Conservation (phyloP, 768 basidiomycete species). For the Clavulina sp. region DNA sequence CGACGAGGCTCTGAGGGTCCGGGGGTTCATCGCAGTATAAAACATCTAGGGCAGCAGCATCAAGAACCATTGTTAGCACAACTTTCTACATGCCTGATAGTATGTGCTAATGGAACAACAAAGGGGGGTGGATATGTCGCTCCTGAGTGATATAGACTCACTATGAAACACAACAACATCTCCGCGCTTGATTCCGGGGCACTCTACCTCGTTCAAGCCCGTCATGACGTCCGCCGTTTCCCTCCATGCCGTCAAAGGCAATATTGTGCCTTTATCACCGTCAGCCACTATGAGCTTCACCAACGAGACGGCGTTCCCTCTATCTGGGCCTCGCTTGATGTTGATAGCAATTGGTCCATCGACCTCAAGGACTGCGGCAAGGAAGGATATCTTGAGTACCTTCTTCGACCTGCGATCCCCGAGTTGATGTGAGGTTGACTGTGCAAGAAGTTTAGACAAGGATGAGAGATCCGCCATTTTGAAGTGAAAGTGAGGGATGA, state of each 20-base stretch:
- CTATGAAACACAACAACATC: constrained; percentile 58
- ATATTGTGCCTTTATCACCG: constrained; percentile 46
- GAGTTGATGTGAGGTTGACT: constrained; percentile 16
- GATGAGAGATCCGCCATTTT: constrained; percentile 40
- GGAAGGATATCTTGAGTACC: constrained; percentile 33
- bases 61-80: too few relatives aligned
- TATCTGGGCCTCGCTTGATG: constrained; percentile 50
- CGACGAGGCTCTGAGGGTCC: constrained; percentile 28
- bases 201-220: constrained; percentile 24
- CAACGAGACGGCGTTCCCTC: constrained; percentile 49
- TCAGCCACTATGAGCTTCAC: constrained; percentile 59
- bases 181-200: constrained; percentile 37
- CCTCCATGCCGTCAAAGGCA: constrained; percentile 64
- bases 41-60: neutral
- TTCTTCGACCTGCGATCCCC: constrained; percentile 1
- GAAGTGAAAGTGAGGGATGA: constrained; percentile 62
- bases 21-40: constrained; percentile 3
- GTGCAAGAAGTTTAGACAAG: constrained; percentile 19
- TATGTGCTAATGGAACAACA: too few relatives aligned
- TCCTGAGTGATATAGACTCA: constrained; percentile 19
- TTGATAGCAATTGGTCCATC: constrained; percentile 56
- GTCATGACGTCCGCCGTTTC: constrained; percentile 61
- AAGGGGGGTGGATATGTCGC: too few relatives aligned
- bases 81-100: too few relatives aligned
- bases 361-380: constrained; percentile 55